Conservation (phyloP, 116 monocot species). For the Trichopus zeylanicus region DNA sequence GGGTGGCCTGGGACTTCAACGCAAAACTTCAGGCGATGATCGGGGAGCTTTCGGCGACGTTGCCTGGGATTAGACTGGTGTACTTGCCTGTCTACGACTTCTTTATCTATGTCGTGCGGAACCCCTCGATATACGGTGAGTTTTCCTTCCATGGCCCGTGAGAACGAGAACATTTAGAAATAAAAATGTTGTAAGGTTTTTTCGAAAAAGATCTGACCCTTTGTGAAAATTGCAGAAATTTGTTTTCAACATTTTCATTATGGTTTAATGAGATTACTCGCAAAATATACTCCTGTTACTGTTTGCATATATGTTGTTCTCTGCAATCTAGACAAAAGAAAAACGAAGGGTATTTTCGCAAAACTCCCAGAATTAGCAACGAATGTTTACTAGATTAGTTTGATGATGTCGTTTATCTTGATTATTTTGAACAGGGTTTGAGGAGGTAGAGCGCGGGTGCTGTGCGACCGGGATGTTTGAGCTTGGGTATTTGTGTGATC, state of each 20-base stretch:
- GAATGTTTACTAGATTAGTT: no score
- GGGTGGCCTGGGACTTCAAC: slow-evolving; percentile 53
- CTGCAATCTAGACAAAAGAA: neutral
- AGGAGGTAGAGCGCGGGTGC: slow-evolving; percentile 15
- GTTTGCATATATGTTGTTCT: neutral
- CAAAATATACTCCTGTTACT: no score
- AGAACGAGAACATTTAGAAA: no score
- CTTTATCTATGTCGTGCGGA: slow-evolving; percentile 18
- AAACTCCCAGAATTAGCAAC: no score
- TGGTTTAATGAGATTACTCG: no score
- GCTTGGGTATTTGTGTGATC: slow-evolving; percentile 18
- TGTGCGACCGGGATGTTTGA: slow-evolving; percentile 29
- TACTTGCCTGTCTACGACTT: slow-evolving; percentile 23
- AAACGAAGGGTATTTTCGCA: neutral
- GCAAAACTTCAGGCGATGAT: slow-evolving; percentile 35
- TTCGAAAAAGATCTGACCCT: no score
- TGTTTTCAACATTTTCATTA: no score
- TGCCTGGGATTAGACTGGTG: slow-evolving; percentile 41
- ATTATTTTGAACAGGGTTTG: slow-evolving; percentile 14
- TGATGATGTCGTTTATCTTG: neutral
- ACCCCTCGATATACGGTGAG: slow-evolving; percentile 54
- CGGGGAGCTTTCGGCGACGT: slow-evolving; percentile 1
- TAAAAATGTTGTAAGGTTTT: no score
- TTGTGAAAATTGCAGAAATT: no score
- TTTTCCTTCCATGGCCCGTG: no score